Evolutionary conservation across 164 flowering plant genomes (phyloP).

Genomic region (Paratinospora sagittata): DNA sequence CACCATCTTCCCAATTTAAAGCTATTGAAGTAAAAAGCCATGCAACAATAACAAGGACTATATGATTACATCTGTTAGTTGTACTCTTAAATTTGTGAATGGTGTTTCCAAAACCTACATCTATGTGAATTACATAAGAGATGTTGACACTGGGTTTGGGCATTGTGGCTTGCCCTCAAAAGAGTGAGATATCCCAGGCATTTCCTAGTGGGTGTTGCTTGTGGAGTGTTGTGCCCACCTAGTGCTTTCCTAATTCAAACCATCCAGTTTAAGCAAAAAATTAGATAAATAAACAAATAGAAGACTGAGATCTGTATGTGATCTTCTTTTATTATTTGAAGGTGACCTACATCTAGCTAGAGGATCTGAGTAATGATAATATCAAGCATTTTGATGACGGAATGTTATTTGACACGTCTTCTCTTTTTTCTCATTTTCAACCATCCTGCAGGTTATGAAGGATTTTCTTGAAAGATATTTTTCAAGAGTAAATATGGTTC

Average conservation of each 20-base stretch:
- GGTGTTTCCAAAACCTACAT: not conserved
- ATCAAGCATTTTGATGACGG: no score
- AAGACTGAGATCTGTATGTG: not conserved
- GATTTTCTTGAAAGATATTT: constrained; percentile 22
- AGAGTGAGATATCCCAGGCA: not conserved
- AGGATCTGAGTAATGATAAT: no score
- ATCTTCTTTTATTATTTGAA: not conserved
- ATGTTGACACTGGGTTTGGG: not conserved
- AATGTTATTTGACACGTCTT: no score
- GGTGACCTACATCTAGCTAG: not conserved
- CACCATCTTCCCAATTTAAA: not conserved
- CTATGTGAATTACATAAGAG: not conserved
- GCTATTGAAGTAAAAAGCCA: not conserved
- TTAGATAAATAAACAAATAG: no score
- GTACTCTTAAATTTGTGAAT: not conserved
- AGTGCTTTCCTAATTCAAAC: no score
- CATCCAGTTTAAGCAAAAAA: no score
- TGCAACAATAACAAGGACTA: not conserved
- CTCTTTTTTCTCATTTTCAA: constrained; percentile 4
- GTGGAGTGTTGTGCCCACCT: not conserved
- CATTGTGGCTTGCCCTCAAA: not conserved
- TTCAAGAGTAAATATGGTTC: constrained; percentile 16
- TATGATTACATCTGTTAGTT: not conserved
- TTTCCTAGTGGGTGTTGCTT: not conserved
- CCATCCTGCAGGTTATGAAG: constrained; percentile 34